Evolutionary conservation across 805 yeast genomes (phyloP).

Genomic region (Nakazawaea wyomingensis): DNA sequence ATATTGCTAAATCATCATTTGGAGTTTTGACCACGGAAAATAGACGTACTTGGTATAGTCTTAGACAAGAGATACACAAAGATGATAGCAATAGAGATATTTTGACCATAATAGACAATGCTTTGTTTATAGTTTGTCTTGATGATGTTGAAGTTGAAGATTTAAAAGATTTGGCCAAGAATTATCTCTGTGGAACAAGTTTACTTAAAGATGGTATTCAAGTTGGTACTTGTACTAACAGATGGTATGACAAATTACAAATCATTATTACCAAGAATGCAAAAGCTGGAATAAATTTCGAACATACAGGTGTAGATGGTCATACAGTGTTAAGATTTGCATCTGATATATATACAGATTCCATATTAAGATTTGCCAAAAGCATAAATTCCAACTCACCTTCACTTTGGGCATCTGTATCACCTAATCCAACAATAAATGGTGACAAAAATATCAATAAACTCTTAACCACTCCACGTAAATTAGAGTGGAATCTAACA

Average conservation of each 20-base stretch:
- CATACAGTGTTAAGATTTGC: conserved; percentile 88
- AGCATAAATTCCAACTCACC: conserved; percentile 75
- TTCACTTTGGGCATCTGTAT: conserved; percentile 55
- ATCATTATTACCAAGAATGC: conserved; percentile 84
- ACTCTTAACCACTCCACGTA: conserved; percentile 70
- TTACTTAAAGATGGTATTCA: conserved; percentile 79
- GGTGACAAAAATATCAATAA: conserved; percentile 37
- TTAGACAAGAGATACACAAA: conserved; percentile 48
- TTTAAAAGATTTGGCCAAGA: conserved; percentile 64
- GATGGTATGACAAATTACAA: conserved; percentile 94
- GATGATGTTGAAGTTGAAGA: conserved; percentile 70
- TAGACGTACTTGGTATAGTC: conserved; percentile 79
- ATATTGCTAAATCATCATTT: conserved; percentile 70
- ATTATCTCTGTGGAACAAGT: conserved; percentile 84
- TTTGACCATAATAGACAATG: conserved; percentile 69
- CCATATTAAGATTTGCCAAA: conserved; percentile 80
- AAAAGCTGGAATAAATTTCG: conserved; percentile 90
- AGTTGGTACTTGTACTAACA: conserved; percentile 87
- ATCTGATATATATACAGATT: conserved; percentile 86
- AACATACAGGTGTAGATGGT: conserved; percentile 94
- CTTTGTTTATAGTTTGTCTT: conserved; percentile 76
- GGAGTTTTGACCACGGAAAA: conserved; percentile 90
- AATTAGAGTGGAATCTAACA: conserved; percentile 83
- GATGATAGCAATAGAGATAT: conserved; percentile 59
- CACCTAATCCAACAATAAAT: conserved; percentile 47